Base-by-base conservation (phyloP, 2,329 filamentous ascomycete genomes). In the Colletotrichum tanaceti region DNA sequence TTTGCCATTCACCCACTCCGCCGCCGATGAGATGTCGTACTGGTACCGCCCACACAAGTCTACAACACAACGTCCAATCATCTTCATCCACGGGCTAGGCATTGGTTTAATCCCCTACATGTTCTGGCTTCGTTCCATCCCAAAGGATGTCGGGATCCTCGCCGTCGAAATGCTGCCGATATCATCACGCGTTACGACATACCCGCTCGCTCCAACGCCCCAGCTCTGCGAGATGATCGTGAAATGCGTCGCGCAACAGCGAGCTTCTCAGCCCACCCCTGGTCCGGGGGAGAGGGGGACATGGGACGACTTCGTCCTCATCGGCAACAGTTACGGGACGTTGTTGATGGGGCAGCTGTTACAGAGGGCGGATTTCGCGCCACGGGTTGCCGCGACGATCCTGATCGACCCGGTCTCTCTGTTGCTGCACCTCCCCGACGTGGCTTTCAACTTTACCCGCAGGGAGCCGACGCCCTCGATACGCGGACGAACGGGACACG, bases 61-160 rank as follows among this genome's bases (percentile, higher is more conserved):
- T 2, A 84, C 82, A 65, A 85, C 81, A 0, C 81, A 82, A 49
- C 79, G 87, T 3, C 88, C 88, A 0, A 75, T 91, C 16, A 76
- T 91, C 6, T 90, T 89, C 74, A 83, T 91, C 35, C 88, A 91
- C 71, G 88, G 89, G 38, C 89, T 90, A 63, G 87, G 88, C 76
- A 53, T 77, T 38, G 75, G 75, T 2, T 72, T 90, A 3, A 84
- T 86, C 71, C 84, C 87, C 0, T 89, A 90, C 71, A 81, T 32
- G 88, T 89, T 72, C 75, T 90, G 13, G 76, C 77, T 58, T 82
- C 58, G 41, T 71, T 77, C 65, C 43, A 73, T 35, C 65, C 75
- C 20, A 79, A 87, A 84, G 20, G 79, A 87, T 68, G 78, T 89
- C 13, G 87, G 87, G 3, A 85, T 89, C 46, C 82, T 90, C 20